phyloP scores from a whole-genome alignment of 179 eudicot species.

The Drosera spatulata region DNA sequence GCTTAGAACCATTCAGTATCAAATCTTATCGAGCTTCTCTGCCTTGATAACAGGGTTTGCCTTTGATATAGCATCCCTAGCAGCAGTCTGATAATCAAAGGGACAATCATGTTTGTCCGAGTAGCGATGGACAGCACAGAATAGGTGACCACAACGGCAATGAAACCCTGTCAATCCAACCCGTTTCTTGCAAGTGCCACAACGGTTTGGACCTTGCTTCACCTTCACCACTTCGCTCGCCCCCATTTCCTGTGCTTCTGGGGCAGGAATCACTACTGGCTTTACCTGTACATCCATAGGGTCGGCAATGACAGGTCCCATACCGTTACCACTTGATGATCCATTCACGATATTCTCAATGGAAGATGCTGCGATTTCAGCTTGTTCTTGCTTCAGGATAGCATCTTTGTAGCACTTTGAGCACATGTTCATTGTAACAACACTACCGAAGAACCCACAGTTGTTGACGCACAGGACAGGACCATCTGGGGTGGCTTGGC shows the following conservation, averaged over 20 bases:
- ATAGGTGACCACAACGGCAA: conserved; percentile 49
- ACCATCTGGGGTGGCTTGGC: conserved; percentile 42
- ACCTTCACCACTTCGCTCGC: conserved; percentile 23
- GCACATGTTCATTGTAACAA: conserved; percentile 42
- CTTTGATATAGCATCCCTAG: conserved; percentile 48
- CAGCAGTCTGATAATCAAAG: conserved; percentile 47
- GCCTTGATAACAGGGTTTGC: conserved; percentile 66
- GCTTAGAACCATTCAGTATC: not conserved
- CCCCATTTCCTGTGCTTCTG: conserved; percentile 18
- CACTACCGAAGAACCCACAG: conserved; percentile 47
- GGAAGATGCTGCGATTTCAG: conserved; percentile 72
- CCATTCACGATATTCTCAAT: conserved; percentile 68
- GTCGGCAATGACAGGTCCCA: conserved; percentile 22
- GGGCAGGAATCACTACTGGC: conserved; percentile 14
- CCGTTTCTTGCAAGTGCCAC: conserved; percentile 1
- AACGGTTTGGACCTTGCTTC: conserved; percentile 23
- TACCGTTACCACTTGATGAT: conserved; percentile 20
- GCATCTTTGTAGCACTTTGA: conserved; percentile 49
- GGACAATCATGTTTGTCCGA: conserved; percentile 19
- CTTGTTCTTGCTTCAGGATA: not conserved
- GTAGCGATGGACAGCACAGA: conserved; percentile 53
- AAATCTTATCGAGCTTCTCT: conserved; percentile 43
- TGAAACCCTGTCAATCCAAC: not conserved
- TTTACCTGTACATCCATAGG: conserved; percentile 20
- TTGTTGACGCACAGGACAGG: conserved; percentile 37